Base-by-base conservation (phyloP, 1,284 basidiomycete genomes). In the Megacollybia platyphylla region DNA sequence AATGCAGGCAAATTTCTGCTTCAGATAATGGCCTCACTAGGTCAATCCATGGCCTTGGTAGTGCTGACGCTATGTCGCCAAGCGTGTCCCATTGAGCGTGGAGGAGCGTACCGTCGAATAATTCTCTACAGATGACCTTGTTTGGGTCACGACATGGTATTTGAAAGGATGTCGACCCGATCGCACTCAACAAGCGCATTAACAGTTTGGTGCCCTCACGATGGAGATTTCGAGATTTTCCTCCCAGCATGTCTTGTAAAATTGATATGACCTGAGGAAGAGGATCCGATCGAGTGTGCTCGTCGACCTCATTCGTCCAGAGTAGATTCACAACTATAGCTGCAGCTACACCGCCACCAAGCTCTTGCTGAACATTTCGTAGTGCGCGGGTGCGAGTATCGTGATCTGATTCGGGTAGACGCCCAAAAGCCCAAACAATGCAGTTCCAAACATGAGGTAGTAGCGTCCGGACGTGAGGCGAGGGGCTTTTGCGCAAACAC, bases 371-470 rank as follows among this genome's bases (percentile, higher is more conserved):
- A 40, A 10, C 11, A 26, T 4, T 28, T 29, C 18, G 3, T 5
- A 13, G 6, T 38, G 13, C 36, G 24, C 24, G 11, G n/a, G 13
- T 26, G 15, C 7, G 11, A 18, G 29, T 11, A n/a, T 40, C 2
- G 26, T 26, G 39, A 6, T n/a, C n/a, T 27, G 17, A 26, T 27
- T 40, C 39, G 13, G 44, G 52, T 40, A 37, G 42, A 18, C 46
- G 41, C 15, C 62, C 57, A 11, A 60, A 56, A 46, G 69, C 75
- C 75, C 76, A 79, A 18, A 77, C 54, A 13, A 78, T 57, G 40
- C 70, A 64, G 41, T 59, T 62, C 74, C 75, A 79, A 15, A 71
- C 54, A 34, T 67, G 63, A 0, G 66, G 51, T 39, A 70, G 65
- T 6, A 72, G 53, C 6, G 57, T 53, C 7, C 60, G 57, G 8